Percentiles rank a stretch among this genome's conserved stretches.
Conservation (phyloP, 768 basidiomycete genomes). For the Tylopilus cervinicoccineus region DNA sequence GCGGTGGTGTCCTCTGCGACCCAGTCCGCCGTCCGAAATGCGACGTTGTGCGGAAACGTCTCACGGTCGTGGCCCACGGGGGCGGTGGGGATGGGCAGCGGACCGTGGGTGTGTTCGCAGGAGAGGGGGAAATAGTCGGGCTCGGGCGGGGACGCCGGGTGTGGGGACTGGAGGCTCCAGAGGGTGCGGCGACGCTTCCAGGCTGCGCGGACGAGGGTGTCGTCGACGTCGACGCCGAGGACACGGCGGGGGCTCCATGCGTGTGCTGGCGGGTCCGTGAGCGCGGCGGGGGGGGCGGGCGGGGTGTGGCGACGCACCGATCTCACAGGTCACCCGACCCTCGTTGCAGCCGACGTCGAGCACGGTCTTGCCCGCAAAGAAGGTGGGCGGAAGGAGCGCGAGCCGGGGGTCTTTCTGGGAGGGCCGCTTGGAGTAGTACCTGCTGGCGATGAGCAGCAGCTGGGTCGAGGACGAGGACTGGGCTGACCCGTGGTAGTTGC, state of each 20-base stretch:
- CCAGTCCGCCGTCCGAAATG: conserved; percentile 76
- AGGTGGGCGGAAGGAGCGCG: conserved; percentile 47
- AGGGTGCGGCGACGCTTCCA: conserved; percentile 67
- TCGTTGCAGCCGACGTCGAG: conserved; percentile 88
- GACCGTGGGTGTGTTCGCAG: conserved; percentile 71
- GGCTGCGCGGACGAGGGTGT: conserved; percentile 65
- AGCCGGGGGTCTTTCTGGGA: conserved; percentile 61
- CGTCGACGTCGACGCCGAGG: conserved; percentile 84
- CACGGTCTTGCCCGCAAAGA: conserved; percentile 56
- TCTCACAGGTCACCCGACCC: conserved; percentile 80
- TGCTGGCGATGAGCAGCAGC: too few species aligned
- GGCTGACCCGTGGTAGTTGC: conserved; percentile 72
- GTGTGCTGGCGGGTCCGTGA: conserved; percentile 51
- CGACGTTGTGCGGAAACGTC: conserved; percentile 75
- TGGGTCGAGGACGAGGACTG: conserved; percentile 15
- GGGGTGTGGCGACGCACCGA: conserved; percentile 46
- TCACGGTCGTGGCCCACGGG: conserved; percentile 18
- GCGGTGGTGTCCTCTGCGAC: conserved; percentile 48
- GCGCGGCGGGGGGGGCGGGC: neutral
- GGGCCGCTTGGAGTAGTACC: conserved; percentile 78
- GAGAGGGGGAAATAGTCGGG: conserved; percentile 72
- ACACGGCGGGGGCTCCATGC: conserved; percentile 58
- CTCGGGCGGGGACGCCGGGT: too few species aligned
- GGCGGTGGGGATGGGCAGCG: conserved; percentile 57
- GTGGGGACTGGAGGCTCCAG: conserved; percentile 60